Evolutionary conservation across 169 alveolate genomes (phyloP), one percentile per base, ranked within the genome.

Genomic region (Eimeria necatrix): DNA sequence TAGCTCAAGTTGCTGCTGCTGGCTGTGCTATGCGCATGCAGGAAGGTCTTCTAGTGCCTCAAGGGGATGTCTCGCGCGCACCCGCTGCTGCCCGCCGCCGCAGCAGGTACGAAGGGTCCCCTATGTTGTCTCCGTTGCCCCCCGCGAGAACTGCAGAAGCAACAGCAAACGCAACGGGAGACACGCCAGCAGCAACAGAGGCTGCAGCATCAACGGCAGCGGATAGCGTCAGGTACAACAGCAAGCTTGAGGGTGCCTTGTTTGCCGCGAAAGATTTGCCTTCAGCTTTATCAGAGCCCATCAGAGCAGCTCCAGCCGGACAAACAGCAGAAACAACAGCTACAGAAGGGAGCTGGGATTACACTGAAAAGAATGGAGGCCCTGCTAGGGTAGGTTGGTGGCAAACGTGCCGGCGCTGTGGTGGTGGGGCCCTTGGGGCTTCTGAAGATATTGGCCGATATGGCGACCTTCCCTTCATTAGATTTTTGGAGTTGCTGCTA

Each of bases 131-230:
- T 3, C 89, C 71, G 16, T 70, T 18, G 32, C 73, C 51, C 20
- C 61, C 89, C 6, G 32, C 73, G 14, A 49, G 24, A 80, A 70
- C 73, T 12, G 20, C 87, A 16, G 61, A 4, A 16, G 87, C 89
- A 80, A 70, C 80, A 84, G 92, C 74, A 22, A 41, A 60, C n/a
- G 80, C 74, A 68, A 68, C 10, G 41, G 41, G 41, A 32, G 41
- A 32, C 41, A 32, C 0, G 41, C 41, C 14, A 51, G 90, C 90
- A 81, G 74, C 74, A 52, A 71, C 46, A 81, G 73, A 68, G 51
- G 53, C 90, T 3, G 89, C 73, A 80, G 89, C 49, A 80, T 64
- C 89, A 80, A 46, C 70, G 51, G 73, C 74, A 81, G 90, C 90
- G 32, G 90, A 16, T 6, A 48, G 73, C 51, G 56, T 52, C 18